Conservation (phyloP, 805 yeast genomes). For the Teunomyces pallodes region DNA sequence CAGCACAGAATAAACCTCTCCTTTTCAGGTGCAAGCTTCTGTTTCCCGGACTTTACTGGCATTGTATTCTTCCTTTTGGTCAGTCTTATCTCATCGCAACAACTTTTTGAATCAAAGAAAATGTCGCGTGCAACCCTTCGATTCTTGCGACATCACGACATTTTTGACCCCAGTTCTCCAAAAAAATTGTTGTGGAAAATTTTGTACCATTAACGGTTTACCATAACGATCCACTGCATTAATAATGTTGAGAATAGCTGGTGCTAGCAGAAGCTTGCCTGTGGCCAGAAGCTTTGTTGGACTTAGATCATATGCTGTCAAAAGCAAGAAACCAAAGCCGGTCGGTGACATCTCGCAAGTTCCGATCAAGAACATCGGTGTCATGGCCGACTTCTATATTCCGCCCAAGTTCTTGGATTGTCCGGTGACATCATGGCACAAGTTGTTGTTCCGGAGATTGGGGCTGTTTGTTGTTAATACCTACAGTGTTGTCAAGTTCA, state of each 20-base stretch:
- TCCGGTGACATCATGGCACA: conserved; percentile 36
- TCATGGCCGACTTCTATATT: conserved; percentile 42
- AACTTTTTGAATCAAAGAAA: conserved; percentile 5
- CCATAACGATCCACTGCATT: too few species aligned
- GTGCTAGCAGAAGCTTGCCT: neutral
- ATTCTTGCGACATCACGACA: neutral
- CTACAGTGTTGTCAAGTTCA: conserved; percentile 46
- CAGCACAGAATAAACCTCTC: conserved; percentile 92
- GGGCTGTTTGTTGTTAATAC: conserved; percentile 70
- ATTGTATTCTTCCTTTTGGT: neutral
- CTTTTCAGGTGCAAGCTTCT: conserved; percentile 81
- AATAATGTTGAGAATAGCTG: neutral
- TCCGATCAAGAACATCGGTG: conserved; percentile 39
- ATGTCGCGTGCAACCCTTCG: neutral
- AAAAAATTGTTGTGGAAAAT: neutral
- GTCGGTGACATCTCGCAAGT: conserved; percentile 34
- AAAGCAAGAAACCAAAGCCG: conserved; percentile 6
- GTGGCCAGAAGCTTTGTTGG: neutral
- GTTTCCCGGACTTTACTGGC: conserved; percentile 34
- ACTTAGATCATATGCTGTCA: conserved; percentile 3
- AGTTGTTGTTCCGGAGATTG: conserved; percentile 55
- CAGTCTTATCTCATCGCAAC: conserved; percentile 11
- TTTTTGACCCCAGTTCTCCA: neutral
- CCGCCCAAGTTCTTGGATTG: conserved; percentile 32
- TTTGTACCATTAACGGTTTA: neutral